Evolutionary conservation across 2,329 filamentous ascomycete genomes (phyloP).

Genomic region (Aureobasidium mangrovei): DNA sequence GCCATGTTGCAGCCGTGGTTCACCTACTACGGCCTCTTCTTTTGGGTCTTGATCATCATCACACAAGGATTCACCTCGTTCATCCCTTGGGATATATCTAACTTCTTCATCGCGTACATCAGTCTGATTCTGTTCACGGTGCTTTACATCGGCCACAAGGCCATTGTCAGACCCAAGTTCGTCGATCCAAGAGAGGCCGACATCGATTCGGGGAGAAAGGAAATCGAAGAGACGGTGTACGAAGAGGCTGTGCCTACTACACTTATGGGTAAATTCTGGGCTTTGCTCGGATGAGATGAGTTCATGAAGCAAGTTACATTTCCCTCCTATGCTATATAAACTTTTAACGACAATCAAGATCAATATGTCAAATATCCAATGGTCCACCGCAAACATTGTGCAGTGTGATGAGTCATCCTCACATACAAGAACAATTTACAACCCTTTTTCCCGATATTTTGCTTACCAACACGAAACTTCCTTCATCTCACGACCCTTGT

Average conservation of each 20-base stretch:
- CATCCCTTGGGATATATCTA: constrained; percentile 55
- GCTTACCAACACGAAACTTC: no score
- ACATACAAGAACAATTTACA: no score
- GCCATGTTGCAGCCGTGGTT: constrained; percentile 59
- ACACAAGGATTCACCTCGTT: constrained; percentile 42
- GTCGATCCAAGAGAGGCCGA: constrained; percentile 35
- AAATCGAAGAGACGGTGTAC: constrained; percentile 26
- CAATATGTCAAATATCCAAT: no score
- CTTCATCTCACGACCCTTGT: no score
- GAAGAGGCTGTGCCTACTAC: constrained; percentile 5
- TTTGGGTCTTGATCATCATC: constrained; percentile 32
- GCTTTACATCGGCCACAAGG: constrained; percentile 64
- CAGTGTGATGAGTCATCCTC: no score
- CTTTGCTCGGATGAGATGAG: not conserved
- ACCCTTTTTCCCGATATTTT: no score
- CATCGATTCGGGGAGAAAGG: constrained; percentile 32
- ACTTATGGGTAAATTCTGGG: constrained; percentile 5
- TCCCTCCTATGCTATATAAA: no score
- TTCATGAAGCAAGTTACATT: no score
- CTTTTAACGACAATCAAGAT: not conserved
- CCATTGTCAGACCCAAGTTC: constrained; percentile 42
- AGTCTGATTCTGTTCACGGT: constrained; percentile 64
- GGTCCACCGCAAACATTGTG: no score
- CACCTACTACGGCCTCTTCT: constrained; percentile 58
- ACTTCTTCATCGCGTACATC: constrained; percentile 66